Conservation (phyloP, 176 grass and related monocot genomes). For the Microstegium vimineum region DNA sequence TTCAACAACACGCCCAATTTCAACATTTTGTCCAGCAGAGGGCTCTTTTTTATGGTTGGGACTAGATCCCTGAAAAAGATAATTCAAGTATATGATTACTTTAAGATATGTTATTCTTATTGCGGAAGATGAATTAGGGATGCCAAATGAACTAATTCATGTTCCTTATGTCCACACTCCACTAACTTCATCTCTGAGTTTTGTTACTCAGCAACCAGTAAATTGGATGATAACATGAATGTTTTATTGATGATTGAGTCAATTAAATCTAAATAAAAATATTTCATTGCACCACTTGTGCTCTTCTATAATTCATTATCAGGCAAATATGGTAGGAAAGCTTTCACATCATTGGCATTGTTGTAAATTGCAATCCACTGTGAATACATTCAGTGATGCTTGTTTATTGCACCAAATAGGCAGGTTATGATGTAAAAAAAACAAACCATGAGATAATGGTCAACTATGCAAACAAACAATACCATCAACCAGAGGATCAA, state of each 20-base stretch:
- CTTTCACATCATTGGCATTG: not conserved
- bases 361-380: not conserved
- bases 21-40: conserved; percentile 40
- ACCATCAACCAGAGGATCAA: not conserved
- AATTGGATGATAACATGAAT: not conserved
- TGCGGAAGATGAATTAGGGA: not conserved
- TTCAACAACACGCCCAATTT: conserved; percentile 41
- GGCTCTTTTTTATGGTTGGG: conserved; percentile 34
- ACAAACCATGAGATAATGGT: not conserved
- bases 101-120: not conserved
- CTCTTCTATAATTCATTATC: not conserved
- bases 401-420: not conserved
- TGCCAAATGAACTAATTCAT: not conserved
- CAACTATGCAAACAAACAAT: not conserved
- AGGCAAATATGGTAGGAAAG: not conserved
- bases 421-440: not conserved
- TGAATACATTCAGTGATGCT: not conserved
- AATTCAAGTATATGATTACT: conserved; percentile 6
- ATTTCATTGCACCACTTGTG: not conserved
- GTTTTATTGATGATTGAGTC: not conserved
- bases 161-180: conserved; percentile 6
- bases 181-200: not conserved
- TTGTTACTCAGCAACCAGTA: not conserved
- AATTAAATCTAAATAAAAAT: not conserved
- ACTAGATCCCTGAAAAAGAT: conserved; percentile 43